Base-by-base conservation (phyloP, 2,329 filamentous ascomycete species). In the Graphiopsis chlorocephala region DNA sequence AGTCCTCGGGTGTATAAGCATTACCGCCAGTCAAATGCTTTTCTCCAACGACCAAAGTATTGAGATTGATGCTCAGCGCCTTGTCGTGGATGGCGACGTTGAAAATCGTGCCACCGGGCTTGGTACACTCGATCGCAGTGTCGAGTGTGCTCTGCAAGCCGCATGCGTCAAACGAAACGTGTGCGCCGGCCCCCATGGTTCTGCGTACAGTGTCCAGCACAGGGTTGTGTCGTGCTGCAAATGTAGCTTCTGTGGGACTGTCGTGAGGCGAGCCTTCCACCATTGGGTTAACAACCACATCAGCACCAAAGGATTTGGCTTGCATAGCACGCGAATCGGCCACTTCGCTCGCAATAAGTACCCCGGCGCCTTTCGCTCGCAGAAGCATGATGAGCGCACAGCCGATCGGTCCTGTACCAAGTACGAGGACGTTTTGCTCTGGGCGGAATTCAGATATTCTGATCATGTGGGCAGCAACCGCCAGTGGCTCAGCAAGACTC, bases 1-100 rank as follows among this genome's bases (percentile, higher is more conserved):
- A 69, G 29, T 69, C 68, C 29, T 64, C 60, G n/a, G 55, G 61
- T 23, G 67, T 67, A 20, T 69, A 69, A 7, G 66, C 66, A 11
- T 67, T 38, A 5, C 67, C 68, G 3, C 62, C 68, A 17, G 66
- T 50, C 23, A 65, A 57, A 42, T 65, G 66, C 47, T 66, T 66
- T 38, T 69, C 68, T 5, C 62, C 60, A 20, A 68, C 64, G 1
- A 65, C 65, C 11, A 69, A 8, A 25, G 33, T 64, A 47, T 69
- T 69, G 8, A 65, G 61, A 29, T 69, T 66, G 58, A 69, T 67
- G 0, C 52, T 47, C 4, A 69, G 56, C 15, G 61, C 58, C 55
- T 68, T 69, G 28, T 69, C 68, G 42, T 66, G 66, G 15, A 69
- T 69, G 4, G 68, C 68, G 14, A 69, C 65, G 15, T 68, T 69